Conservation (phyloP, 2,329 filamentous ascomycete genomes). For the Aureobasidium musti region DNA sequence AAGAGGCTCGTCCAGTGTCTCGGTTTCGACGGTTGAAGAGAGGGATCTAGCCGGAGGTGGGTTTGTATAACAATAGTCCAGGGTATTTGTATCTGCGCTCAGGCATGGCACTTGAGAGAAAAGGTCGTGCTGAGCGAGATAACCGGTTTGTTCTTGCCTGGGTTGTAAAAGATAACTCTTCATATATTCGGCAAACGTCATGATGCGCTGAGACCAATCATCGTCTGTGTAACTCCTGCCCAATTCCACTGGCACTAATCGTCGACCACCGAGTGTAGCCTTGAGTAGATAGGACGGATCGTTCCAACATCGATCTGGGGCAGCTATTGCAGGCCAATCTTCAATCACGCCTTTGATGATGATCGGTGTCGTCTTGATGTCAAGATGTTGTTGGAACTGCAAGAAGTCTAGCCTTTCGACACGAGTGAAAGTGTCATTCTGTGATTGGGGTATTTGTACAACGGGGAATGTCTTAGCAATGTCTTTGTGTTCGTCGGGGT, state of each 20-base stretch:
- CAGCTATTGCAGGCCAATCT: slow-evolving; percentile 75
- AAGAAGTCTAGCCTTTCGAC: slow-evolving; percentile 32
- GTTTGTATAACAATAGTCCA: slow-evolving; percentile 79
- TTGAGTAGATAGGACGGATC: slow-evolving; percentile 72
- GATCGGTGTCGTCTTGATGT: slow-evolving; percentile 53
- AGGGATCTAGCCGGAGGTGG: slow-evolving; percentile 72
- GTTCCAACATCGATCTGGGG: slow-evolving; percentile 64
- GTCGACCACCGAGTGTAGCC: slow-evolving; percentile 71
- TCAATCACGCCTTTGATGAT: slow-evolving; percentile 67
- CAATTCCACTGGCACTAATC: slow-evolving; percentile 79
- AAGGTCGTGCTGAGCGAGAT: slow-evolving; percentile 90
- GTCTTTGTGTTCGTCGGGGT: slow-evolving; percentile 7
- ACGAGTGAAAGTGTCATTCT: slow-evolving; percentile 18
- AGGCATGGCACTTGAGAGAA: slow-evolving; percentile 79
- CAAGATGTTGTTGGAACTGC: slow-evolving; percentile 39
- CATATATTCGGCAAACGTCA: slow-evolving; percentile 73
- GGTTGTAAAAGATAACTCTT: slow-evolving; percentile 56
- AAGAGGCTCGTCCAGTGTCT: slow-evolving; percentile 57
- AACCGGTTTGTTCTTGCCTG: slow-evolving; percentile 56
- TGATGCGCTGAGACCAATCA: slow-evolving; percentile 79
- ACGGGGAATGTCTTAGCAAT: not conserved
- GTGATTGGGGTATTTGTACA: slow-evolving; percentile 1
- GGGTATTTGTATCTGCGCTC: slow-evolving; percentile 72
- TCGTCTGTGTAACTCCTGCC: slow-evolving; percentile 85
- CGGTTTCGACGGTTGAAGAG: slow-evolving; percentile 58